A percentile compares a stretch with the other conserved stretches of the same genome.
phyloP scores from a whole-genome alignment of 805 yeast genomes.

The Saccharomycopsis sp. region DNA sequence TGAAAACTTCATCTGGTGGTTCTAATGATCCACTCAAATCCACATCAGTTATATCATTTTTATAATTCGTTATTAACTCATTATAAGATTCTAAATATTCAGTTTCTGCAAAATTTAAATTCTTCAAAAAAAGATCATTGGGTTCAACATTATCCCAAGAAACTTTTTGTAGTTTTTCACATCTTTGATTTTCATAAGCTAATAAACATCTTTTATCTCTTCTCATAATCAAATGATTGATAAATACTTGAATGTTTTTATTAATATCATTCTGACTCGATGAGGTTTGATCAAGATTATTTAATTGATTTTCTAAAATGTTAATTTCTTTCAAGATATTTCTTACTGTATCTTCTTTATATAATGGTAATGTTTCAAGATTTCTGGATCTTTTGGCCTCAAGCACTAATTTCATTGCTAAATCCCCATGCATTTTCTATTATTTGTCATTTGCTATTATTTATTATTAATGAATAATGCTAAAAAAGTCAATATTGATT shows the following conservation, averaged over 20 bases:
- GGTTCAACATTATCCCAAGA: conserved; percentile 64
- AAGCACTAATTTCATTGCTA: conserved; percentile 68
- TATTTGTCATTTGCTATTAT: neutral
- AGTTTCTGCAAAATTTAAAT: conserved; percentile 67
- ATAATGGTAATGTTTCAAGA: conserved; percentile 55
- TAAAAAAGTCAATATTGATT: too few species aligned
- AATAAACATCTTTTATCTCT: conserved; percentile 83
- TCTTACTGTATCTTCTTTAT: conserved; percentile 62
- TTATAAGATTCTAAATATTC: conserved; percentile 65
- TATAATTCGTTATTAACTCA: conserved; percentile 63
- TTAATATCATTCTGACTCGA: conserved; percentile 20
- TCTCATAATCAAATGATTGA: conserved; percentile 66
- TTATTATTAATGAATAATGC: neutral
- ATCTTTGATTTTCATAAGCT: conserved; percentile 70
- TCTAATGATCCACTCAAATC: conserved; percentile 83
- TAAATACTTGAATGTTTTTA: conserved; percentile 31
- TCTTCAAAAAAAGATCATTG: conserved; percentile 28
- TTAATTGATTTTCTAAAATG: conserved; percentile 50
- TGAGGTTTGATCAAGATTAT: conserved; percentile 23
- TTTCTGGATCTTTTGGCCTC: conserved; percentile 76
- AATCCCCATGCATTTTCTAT: conserved; percentile 72
- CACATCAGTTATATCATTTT: conserved; percentile 69
- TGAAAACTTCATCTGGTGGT: conserved; percentile 87
- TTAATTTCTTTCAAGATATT: conserved; percentile 61
- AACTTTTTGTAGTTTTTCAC: conserved; percentile 52